Base-by-base conservation (phyloP, 1,284 basidiomycete genomes). In the Marasmius sp. region DNA sequence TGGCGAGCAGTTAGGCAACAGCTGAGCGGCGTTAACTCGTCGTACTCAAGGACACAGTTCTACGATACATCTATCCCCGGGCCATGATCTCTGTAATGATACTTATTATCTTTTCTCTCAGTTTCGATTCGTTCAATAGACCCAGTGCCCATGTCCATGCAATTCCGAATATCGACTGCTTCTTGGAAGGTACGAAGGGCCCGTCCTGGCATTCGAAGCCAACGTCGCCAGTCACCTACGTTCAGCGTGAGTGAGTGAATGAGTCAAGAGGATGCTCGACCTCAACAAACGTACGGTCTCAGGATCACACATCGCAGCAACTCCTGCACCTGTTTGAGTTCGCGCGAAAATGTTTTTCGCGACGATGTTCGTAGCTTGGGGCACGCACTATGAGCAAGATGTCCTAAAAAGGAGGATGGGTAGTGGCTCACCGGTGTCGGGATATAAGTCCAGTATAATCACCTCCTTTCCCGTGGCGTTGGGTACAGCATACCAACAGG, bases 381-480 rank as follows among this genome's bases (percentile, higher is more conserved):
- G 38, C 52, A 53, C 8, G 18, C 18, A 43, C 43, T 38, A 27
- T 37, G 47, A 53, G 18, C 34, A 45, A 50, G 45, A 43, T 52
- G 45, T 6, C 7, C 50, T 1, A 48, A 8, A 20, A 33, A 43
- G 20, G 4, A 27, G 38, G 53, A 48, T 41, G 41, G 12, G 51
- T 33, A 34, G 56, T 18, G 7, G 14, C 69, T 18, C 54, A 85
- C 84, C 77, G 5, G 85, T 86, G 22, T 75, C 71, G 0, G 81
- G 80, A 63, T 86, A 84, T 16, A 86, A 69, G 68, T 87, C 85
- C 49, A 86, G 77, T 51, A 87, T 86, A 14, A 76, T 76, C 36
- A 85, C 83, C 70, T 88, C 85, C 64, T 81, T 84, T 43, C 85
- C 84, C 0, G 84, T 87, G 11, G 85, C 82, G 41, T 77, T 77